Base-by-base conservation (phyloP, 2,329 filamentous ascomycete genomes). In the Fusarium torulosum region DNA sequence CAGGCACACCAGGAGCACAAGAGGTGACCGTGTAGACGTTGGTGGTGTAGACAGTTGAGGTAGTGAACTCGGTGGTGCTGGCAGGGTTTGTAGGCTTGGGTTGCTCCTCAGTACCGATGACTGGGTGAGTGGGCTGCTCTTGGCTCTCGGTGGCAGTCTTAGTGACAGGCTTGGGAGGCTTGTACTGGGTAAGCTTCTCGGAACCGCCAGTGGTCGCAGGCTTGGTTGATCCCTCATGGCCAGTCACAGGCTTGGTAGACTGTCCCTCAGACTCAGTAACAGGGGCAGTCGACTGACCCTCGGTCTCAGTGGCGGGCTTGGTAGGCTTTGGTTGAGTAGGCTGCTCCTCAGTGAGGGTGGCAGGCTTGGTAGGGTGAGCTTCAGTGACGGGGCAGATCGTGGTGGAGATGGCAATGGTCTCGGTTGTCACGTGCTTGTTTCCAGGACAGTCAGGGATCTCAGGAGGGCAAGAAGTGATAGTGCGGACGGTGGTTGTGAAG, bases 331-430 rank as follows among this genome's bases (percentile, higher is more conserved):
- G 46, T 8, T 56, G 50, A 4, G 52, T 58, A 10, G 46, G 43
- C 1, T 44, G 27, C 13, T 42, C 52, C 17, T 67, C 46, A 0
- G 63, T 55, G 35, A 37, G 27, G 14, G 62, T 60, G 4, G 29
- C 62, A 10, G 61, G 58, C 33, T 45, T 56, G 20, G 56, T 65
- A 9, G 38, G 25, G 13, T 41, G 33, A 0, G 42, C 47, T 19
- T 67, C 62, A 3, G 70, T 71, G 4, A 72, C 70, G 10, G 70
- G 70, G 43, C 70, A 72, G 29, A 72, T 20, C 0, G 70, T 72
- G 19, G 70, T 72, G 3, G 62, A 72, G 50, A 72, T 52, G 7
- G 70, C 70, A 8, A 72, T 60, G 19, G 70, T 72, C 60, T 72
- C 58, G 0, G 71, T 73, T 8, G 66, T 69, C 19, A 72, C 37